phyloP scores from a whole-genome alignment of 2,329 filamentous ascomycete species.

The Alternaria arborescens region DNA sequence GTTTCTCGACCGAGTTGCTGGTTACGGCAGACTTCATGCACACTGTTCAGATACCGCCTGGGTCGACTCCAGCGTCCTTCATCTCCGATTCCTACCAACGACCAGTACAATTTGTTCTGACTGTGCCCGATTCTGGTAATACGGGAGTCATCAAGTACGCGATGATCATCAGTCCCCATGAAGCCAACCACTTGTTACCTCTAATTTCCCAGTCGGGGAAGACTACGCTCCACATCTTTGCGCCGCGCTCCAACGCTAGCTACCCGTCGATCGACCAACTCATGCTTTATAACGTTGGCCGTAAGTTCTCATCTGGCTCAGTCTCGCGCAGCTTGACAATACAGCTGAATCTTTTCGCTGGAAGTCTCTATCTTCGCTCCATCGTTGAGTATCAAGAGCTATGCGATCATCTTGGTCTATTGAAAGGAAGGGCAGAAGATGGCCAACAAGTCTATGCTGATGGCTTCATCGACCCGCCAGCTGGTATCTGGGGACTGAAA shows the following conservation, averaged over 20 bases:
- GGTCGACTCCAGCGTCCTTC: background rate
- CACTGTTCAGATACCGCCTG: conserved; percentile 51
- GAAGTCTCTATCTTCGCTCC: conserved; percentile 69
- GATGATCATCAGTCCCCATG: conserved; percentile 68
- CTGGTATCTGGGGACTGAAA: conserved; percentile 44
- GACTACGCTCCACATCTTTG: conserved; percentile 62
- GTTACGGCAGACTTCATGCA: conserved; percentile 62
- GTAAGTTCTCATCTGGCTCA: background rate
- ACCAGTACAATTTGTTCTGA: conserved; percentile 64
- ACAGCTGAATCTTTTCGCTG: conserved; percentile 72
- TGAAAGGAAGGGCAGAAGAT: conserved; percentile 32
- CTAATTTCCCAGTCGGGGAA: conserved; percentile 46
- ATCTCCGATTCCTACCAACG: conserved; percentile 55
- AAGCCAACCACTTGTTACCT: conserved; percentile 63
- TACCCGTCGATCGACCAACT: conserved; percentile 57
- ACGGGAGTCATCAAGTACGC: conserved; percentile 30
- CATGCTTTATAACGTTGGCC: conserved; percentile 53
- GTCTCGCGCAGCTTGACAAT: conserved; percentile 46
- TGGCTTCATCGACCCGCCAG: conserved; percentile 47
- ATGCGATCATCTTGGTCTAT: conserved; percentile 63
- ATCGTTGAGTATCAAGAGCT: conserved; percentile 63
- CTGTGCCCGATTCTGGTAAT: conserved; percentile 17
- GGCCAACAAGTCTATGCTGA: conserved; percentile 42
- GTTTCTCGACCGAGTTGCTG: conserved; percentile 55
- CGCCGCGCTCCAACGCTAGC: conserved; percentile 55